Evolutionary conservation across 805 yeast genomes (phyloP), one percentile per base, ranked within the genome.

Genomic region (Zygosaccharomyces pseudorouxii): DNA sequence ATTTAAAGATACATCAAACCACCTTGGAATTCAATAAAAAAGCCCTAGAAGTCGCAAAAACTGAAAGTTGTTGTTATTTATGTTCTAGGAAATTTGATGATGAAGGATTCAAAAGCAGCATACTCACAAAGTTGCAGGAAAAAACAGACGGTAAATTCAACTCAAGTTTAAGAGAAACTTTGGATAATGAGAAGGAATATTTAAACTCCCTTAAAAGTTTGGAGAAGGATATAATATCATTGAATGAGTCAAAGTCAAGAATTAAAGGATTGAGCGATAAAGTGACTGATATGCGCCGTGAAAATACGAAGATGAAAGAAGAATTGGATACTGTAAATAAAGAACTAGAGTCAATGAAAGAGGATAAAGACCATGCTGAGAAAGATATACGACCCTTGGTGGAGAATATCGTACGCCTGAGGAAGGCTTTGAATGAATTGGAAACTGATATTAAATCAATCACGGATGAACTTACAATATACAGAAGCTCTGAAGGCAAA

Each of bases 51-150:
- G 64, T 77, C 36, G 93, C 95, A 0, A 68, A 78, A 23, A 58
- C 62, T 3, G 73, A 76, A 7, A 74, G 81, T 9, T 72, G 78
- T 42, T 92, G 97, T 65, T 69, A 82, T 38, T 69, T 90, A 38
- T 92, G 98, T 64, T 77, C 78, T 16, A 73, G 95, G 44, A 71
- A 75, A 10, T 86, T 89, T 65, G 77, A 76, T 12, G 71, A 69
- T 8, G 58, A 60, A 1, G 65, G 60, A 2, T 50, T 56, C 1
- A 59, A 60, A 5, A 50, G 59, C 11, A 48, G 50, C 1, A 55
- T 71, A 12, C 47, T 71, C 10, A 33, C 53, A 4, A 71, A 63
- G 22, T 43, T 71, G 43, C 57, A 60, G 41, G 51, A 64, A 2
- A 63, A 66, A 35, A 62, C 68, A 1, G 65, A 66, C 48, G 64